Conservation (phyloP, 2,329 filamentous ascomycete genomes). For the Neonectria hederae region DNA sequence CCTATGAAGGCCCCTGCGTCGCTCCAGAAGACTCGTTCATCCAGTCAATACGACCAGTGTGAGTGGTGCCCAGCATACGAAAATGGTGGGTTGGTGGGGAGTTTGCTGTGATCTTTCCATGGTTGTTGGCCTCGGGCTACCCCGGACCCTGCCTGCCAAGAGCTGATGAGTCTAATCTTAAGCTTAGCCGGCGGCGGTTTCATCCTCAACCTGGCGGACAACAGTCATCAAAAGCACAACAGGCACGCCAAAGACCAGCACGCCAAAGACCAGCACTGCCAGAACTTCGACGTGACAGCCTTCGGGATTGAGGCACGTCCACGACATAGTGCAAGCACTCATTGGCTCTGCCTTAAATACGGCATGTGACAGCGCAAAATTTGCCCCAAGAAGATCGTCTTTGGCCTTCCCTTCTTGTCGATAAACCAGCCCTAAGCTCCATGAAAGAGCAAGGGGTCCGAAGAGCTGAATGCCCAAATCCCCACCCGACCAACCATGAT, state of each 20-base stretch:
- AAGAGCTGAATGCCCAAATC: conserved; percentile 33
- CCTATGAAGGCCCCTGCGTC: conserved; percentile 11
- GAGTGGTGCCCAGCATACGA: conserved; percentile 7
- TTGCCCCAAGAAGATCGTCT: conserved; percentile 29
- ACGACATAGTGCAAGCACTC: conserved; percentile 6
- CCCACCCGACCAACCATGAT: conserved; percentile 19
- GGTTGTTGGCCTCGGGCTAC: conserved; percentile 24
- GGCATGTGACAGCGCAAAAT: conserved; percentile 23
- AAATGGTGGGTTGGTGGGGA: conserved; percentile 19
- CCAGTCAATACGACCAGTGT: conserved; percentile 1
- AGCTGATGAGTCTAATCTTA: conserved; percentile 30
- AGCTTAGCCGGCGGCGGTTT: conserved; percentile 31
- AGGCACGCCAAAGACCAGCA: not conserved
- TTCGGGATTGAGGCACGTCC: not conserved
- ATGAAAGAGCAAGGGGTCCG: conserved; percentile 30
- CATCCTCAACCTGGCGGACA: conserved; percentile 23
- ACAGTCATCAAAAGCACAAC: conserved; percentile 8
- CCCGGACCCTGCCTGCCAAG: conserved; percentile 33
- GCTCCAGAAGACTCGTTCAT: not conserved
- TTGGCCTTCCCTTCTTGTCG: conserved; percentile 27
- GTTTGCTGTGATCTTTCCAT: conserved; percentile 1
- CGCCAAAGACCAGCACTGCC: not conserved
- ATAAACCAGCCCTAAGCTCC: conserved; percentile 16
- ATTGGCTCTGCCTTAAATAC: conserved; percentile 11
- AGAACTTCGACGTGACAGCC: not conserved